Base-by-base conservation (phyloP, 1,284 basidiomycete genomes). In the Grifola frondosa region DNA sequence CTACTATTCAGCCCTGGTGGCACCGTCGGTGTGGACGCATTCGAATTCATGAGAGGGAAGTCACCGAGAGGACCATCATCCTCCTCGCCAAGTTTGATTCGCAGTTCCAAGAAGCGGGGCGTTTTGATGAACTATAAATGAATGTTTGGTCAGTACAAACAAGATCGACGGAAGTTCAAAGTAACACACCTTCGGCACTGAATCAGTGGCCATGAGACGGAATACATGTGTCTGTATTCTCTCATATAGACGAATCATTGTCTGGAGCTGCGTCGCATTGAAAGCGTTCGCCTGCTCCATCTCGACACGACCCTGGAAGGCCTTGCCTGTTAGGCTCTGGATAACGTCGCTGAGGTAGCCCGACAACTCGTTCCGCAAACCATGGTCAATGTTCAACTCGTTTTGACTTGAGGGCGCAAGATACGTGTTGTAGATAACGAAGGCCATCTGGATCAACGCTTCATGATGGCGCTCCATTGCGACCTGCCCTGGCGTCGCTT, bases 401-500 rank as follows among this genome's bases (percentile, higher is more conserved):
- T 87, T 93, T 46, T 88, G 90, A 62, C 91, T 95, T 19, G 92
- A 91, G 0, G 94, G 95, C 0, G 95, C 96, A 22, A 99, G 84
- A 61, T 97, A 99, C 39, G 84, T 94, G 77, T 89, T 88, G 72
- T 91, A 93, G 57, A 99, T 98, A 46, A 89, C 80, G 56, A 96
- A 94, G 3, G 96, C 94, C 57, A 92, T 95, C 54, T 90, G 84
- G 56, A 98, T 94, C 54, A 99, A 75, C 32, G 92, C 83, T 64
- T 96, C 92, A 73, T 99, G 95, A 66, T 99, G 96, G 56, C 81
- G 85, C 70, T 98, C 96, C 96, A 98, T 98, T 5, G 94, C 91
- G 31, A 78, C 80, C 60, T 91, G 84, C 21, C 90, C 86, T 21
- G 84, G 81, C 6, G 86, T 84, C 40, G 65, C 70, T 52, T 75